phyloP scores from a whole-genome alignment of 2,329 filamentous ascomycete species.

The Tolypocladium ophioglossoides region DNA sequence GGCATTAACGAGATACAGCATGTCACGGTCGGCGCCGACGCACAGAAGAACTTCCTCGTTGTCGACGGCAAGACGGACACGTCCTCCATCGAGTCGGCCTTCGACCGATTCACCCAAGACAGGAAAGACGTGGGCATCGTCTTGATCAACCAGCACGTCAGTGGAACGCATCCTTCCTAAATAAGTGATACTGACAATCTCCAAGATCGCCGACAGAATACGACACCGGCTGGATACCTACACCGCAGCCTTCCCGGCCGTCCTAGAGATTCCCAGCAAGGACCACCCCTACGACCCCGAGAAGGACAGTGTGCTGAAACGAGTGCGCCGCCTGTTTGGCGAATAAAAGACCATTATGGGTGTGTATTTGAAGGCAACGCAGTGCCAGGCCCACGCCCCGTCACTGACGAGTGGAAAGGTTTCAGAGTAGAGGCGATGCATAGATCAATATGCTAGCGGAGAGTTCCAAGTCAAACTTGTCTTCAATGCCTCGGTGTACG shows the following conservation, averaged over 20 bases:
- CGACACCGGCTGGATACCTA: conserved; percentile 83
- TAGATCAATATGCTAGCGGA: background rate
- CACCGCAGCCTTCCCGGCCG: conserved; percentile 87
- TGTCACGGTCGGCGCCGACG: conserved; percentile 77
- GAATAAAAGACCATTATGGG: conserved; percentile 43
- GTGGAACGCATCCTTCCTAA: conserved; percentile 13
- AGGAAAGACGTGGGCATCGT: conserved; percentile 95
- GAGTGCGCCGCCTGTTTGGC: conserved; percentile 60
- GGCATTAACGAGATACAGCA: conserved; percentile 46
- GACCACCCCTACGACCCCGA: conserved; percentile 98
- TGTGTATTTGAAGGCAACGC: background rate
- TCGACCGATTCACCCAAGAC: conserved; percentile 78
- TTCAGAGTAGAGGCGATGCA: background rate
- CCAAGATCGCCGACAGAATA: conserved; percentile 86
- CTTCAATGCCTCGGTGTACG: background rate
- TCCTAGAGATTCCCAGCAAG: conserved; percentile 96
- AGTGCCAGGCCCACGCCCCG: background rate
- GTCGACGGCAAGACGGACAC: conserved; percentile 92
- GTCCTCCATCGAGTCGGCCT: conserved; percentile 76
- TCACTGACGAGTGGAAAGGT: background rate
- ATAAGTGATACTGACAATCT: conserved; percentile 9
- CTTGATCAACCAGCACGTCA: conserved; percentile 94
- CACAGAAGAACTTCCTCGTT: conserved; percentile 95
- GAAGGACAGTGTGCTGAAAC: conserved; percentile 92
- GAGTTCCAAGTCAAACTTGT: background rate